Evolutionary conservation across 2,329 filamentous ascomycete species (phyloP).

Genomic region (Botrytis tulipae): DNA sequence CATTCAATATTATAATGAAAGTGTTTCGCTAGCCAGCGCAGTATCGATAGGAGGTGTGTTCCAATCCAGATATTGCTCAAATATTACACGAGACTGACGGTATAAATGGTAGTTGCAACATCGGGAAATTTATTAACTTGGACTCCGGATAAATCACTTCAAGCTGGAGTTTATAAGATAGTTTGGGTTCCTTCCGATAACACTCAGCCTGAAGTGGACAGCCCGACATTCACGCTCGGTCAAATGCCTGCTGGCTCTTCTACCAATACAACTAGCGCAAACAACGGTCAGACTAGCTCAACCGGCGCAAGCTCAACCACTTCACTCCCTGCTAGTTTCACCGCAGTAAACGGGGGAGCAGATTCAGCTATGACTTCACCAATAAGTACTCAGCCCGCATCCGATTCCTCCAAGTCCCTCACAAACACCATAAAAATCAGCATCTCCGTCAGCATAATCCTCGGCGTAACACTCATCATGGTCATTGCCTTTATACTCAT

Average conservation of each 20-base stretch:
- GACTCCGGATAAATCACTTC: not conserved
- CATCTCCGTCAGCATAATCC: not conserved
- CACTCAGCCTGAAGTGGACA: not conserved
- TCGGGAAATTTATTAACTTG: not conserved
- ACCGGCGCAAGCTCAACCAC: not conserved
- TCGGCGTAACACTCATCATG: not conserved
- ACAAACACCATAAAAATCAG: not conserved
- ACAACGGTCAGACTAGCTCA: not conserved
- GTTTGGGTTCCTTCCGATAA: not conserved
- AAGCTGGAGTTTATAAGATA: not conserved
- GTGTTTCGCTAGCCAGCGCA: not conserved
- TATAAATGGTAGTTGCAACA: not conserved
- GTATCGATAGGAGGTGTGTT: constrained; percentile 2
- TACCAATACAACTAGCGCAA: not conserved
- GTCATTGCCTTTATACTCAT: not conserved
- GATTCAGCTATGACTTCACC: too few species aligned
- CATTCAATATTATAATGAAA: not conserved
- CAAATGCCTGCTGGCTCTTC: not conserved
- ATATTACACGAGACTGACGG: not conserved
- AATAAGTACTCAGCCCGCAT: not conserved
- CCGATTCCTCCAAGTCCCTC: not conserved
- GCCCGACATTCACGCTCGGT: not conserved
- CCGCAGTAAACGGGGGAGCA: not conserved
- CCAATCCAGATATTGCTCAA: not conserved
- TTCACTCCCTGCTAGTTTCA: not conserved